Conservation (phyloP, 2,329 filamentous ascomycete genomes). For the Hymenoscyphus linearis region DNA sequence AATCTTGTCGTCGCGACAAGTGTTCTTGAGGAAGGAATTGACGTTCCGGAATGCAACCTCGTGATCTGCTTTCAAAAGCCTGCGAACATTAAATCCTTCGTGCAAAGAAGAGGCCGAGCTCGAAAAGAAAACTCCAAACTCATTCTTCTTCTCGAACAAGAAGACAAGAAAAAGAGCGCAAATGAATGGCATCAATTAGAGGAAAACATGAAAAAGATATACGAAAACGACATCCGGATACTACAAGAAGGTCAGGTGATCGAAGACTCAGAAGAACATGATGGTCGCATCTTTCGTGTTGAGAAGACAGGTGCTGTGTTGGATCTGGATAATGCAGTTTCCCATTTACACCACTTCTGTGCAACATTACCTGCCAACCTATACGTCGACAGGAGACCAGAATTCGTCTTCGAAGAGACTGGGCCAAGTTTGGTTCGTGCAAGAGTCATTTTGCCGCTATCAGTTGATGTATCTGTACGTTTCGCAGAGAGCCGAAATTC, state of each 20-base stretch:
- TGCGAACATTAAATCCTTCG: constrained; percentile 56
- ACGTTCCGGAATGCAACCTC: constrained; percentile 57
- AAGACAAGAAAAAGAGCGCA: constrained; percentile 21
- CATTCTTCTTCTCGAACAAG: constrained; percentile 44
- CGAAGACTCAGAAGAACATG: constrained; percentile 31
- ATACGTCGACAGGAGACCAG: constrained; percentile 61
- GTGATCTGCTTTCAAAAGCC: constrained; percentile 61
- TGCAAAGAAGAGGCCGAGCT: constrained; percentile 61
- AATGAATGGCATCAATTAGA: constrained; percentile 64
- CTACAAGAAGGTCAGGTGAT: constrained; percentile 19
- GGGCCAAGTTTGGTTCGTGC: constrained; percentile 40
- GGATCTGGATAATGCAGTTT: constrained; percentile 65
- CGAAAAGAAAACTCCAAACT: constrained; percentile 50
- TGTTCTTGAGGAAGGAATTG: constrained; percentile 61
- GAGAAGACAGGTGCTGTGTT: constrained; percentile 54
- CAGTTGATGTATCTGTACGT: constrained; percentile 59
- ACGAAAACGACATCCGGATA: constrained; percentile 32
- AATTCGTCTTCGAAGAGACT: constrained; percentile 49
- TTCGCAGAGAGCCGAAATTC: constrained; percentile 41
- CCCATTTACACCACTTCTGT: constrained; percentile 83
- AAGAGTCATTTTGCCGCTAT: constrained; percentile 65
- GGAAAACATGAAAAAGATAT: constrained; percentile 54
- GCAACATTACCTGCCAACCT: constrained; percentile 45
- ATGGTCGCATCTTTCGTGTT: constrained; percentile 37
- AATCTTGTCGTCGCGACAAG: constrained; percentile 56